These are phyloP conservation scores for Pestalotiopsis fici DNA, from an alignment of 2,329 filamentous ascomycete genomes.

Conservation along the genomic window DNA sequence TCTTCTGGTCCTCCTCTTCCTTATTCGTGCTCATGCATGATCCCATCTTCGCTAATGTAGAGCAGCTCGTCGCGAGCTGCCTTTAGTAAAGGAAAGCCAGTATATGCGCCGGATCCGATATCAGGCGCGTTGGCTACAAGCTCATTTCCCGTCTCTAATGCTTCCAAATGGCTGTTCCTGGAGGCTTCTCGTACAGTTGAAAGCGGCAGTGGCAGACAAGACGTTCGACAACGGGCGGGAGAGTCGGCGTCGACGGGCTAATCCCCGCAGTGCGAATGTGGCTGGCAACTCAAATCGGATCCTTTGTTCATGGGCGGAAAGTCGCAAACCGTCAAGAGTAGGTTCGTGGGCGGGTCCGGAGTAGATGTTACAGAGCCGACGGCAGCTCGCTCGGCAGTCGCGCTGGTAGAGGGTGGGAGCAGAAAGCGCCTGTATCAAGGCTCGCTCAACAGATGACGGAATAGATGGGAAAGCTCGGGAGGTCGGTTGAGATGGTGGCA, in stretches of 20 bases:
- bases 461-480: slow-evolving; percentile 6
- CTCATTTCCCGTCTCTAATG: slow-evolving; percentile 2
- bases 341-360: background rate
- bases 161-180: background rate
- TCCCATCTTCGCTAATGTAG: slow-evolving; percentile 69
- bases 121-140: slow-evolving; percentile 5
- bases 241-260: background rate
- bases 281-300: background rate
- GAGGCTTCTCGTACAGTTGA: background rate
- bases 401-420: background rate
- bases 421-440: background rate
- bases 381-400: background rate
- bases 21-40: slow-evolving; percentile 87
- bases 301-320: slow-evolving; percentile 3
- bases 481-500: background rate
- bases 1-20: slow-evolving; percentile 90
- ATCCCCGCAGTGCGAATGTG: slow-evolving; percentile 4
- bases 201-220: background rate
- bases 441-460: slow-evolving; percentile 3
- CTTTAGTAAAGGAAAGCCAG: background rate
- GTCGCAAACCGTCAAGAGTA: background rate
- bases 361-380: background rate
- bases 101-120: slow-evolving; percentile 3
- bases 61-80: background rate
- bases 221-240: background rate